phyloP scores from a whole-genome alignment of 768 basidiomycete species.

The Kwoniella botswanensis region DNA sequence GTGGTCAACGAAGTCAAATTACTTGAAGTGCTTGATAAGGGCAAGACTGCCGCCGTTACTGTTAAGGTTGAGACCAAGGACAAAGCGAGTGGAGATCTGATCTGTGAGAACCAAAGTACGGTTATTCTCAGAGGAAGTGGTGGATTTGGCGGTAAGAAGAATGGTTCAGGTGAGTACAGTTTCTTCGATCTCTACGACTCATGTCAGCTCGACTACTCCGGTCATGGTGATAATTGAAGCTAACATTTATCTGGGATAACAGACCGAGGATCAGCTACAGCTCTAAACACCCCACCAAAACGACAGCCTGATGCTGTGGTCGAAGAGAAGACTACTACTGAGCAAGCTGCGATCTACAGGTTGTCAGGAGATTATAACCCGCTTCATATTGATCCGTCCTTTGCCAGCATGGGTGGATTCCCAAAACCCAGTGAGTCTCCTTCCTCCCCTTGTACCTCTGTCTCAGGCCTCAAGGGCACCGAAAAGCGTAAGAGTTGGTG shows the following conservation, averaged over 20 bases:
- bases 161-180: conserved; percentile 70
- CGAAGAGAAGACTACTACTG: conserved; percentile 81
- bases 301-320: conserved; percentile 81
- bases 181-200: neutral
- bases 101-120: conserved; percentile 92
- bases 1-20: conserved; percentile 76
- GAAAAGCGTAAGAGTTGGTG: too few relatives aligned
- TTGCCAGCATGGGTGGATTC: conserved; percentile 93
- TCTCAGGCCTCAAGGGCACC: conserved; percentile 56
- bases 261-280: conserved; percentile 91
- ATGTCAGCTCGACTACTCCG: neutral
- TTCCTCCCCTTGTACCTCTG: neutral
- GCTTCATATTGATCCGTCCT: conserved; percentile 88
- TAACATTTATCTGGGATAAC: neutral
- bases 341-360: conserved; percentile 90
- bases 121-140: conserved; percentile 91
- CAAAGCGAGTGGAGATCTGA: conserved; percentile 72
- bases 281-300: conserved; percentile 77
- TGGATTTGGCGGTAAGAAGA: conserved; percentile 92
- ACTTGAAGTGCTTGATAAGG: conserved; percentile 64
- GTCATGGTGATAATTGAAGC: too few relatives aligned
- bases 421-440: conserved; percentile 70
- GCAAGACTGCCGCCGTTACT: conserved; percentile 91
- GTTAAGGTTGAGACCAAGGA: conserved; percentile 78
- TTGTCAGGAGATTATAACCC: conserved; percentile 92